A percentile compares a stretch with the other conserved stretches of the same genome.
Evolutionary conservation across 2,329 filamentous ascomycete genomes (phyloP).

Genomic region (Fonsecaea multimorphosa): DNA sequence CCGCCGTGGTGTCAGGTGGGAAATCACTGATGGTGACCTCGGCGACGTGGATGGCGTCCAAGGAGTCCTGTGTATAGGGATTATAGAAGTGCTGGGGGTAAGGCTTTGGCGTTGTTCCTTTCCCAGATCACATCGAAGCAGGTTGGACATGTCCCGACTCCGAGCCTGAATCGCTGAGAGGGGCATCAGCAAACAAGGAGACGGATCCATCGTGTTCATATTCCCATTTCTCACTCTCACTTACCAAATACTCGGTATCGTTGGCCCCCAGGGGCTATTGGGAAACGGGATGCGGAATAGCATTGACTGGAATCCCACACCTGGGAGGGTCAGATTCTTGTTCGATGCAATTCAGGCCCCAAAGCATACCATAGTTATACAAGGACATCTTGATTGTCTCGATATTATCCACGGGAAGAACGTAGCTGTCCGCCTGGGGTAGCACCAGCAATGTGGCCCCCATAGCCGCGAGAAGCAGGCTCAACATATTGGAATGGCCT

Average conservation of each 20-base stretch:
- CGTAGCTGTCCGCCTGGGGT: background rate
- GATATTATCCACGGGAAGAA: background rate
- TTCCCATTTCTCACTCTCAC: background rate
- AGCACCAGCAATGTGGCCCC: background rate
- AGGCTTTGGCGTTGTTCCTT: background rate
- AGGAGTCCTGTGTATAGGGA: background rate
- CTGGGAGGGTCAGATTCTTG: background rate
- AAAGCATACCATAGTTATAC: background rate
- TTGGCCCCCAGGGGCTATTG: background rate
- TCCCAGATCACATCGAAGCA: background rate
- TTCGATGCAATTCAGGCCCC: background rate
- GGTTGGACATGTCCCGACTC: background rate
- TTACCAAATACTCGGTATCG: background rate
- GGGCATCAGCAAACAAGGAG: no score
- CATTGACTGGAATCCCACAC: background rate
- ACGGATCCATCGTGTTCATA: no score
- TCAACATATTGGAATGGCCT: background rate
- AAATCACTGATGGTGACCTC: background rate
- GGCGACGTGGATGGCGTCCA: background rate
- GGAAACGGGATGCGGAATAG: background rate
- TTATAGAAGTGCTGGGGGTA: background rate
- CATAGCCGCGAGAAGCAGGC: background rate
- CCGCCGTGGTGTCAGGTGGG: background rate
- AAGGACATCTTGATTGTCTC: background rate
- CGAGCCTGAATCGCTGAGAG: background rate